Conservation (phyloP, 1,284 basidiomycete genomes). For the Austroboletus niveus region DNA sequence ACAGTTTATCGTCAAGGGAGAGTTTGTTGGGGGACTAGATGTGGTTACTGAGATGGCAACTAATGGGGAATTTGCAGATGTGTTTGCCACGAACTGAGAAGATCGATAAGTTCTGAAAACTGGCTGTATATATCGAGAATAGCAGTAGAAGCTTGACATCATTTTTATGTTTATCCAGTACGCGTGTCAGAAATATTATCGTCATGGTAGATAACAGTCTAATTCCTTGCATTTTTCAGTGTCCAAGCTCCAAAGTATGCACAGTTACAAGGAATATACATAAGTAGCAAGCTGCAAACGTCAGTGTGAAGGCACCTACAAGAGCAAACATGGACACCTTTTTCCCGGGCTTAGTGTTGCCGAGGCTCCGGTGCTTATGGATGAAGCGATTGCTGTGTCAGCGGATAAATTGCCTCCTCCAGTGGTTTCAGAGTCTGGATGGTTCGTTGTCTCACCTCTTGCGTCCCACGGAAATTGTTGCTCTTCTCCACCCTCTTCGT, state of each 20-base stretch:
- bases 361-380: too few species aligned
- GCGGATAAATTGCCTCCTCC: too few species aligned
- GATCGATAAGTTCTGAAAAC: neutral
- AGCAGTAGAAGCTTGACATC: neutral
- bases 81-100: conserved; percentile 11
- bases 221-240: too few species aligned
- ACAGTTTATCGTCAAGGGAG: conserved; percentile 91
- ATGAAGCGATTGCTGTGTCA: too few species aligned
- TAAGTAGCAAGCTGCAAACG: too few species aligned
- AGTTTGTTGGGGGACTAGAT: conserved; percentile 95
- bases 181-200: neutral
- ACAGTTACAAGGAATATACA: too few species aligned
- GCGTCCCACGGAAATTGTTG: neutral
- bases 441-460: neutral
- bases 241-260: too few species aligned
- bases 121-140: neutral
- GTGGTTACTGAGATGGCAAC: conserved; percentile 69
- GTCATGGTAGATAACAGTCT: too few species aligned
- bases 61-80: conserved; percentile 46
- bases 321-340: too few species aligned
- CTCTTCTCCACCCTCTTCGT: neutral
- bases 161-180: neutral
- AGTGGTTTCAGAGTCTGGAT: neutral
- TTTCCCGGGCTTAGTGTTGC: too few species aligned
- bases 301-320: too few species aligned